Base-by-base conservation (phyloP, 73 alveolate genomes). In the Paramecium sonneborni region DNA sequence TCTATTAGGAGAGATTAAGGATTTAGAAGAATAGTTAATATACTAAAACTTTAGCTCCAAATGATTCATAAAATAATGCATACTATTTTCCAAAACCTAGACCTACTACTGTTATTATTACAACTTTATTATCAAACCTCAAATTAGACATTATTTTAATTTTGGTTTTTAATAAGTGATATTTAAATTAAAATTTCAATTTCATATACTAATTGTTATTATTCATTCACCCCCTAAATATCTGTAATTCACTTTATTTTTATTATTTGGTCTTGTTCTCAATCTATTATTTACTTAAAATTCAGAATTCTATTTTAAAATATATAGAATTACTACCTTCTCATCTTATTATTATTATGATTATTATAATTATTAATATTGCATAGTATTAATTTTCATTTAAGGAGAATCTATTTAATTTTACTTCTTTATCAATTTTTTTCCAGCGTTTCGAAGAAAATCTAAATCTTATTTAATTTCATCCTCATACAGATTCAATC, bases 11-110 rank as follows among this genome's bases (percentile, higher is more conserved):
- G n/a, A n/a, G n/a, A n/a, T n/a, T n/a, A n/a, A n/a, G n/a, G n/a
- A n/a, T n/a, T n/a, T n/a, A n/a, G n/a, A n/a, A n/a, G n/a, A n/a
- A n/a, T n/a, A n/a, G n/a, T n/a, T n/a, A n/a, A n/a, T 96, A 96
- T 56, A 94, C 99, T 30, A 96, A 95, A 14, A 96, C 96, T 94
- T 96, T 96, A 32, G 98, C 99, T 14, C 99, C 99, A 34, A 96
- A 35, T 3, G 93, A 38, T 67, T 97, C 98, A 39, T 95, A 89
- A 85, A 85, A 86, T 24, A 86, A 93, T n/a, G n/a, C 99, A 88
- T 96, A 96, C 85, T 95, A 95, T 34, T 85, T 87, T 9, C 99
- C 99, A 23, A 96, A 88, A 28, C 99, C 99, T 39, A 93, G 92
- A 15, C 99, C 99, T 20, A 98, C 99, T 0, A 98, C 99, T 0